Percentiles rank a stretch among this genome's conserved stretches.
phyloP scores from a whole-genome alignment of 2,329 filamentous ascomycete species.

The Botrytis medusae region DNA sequence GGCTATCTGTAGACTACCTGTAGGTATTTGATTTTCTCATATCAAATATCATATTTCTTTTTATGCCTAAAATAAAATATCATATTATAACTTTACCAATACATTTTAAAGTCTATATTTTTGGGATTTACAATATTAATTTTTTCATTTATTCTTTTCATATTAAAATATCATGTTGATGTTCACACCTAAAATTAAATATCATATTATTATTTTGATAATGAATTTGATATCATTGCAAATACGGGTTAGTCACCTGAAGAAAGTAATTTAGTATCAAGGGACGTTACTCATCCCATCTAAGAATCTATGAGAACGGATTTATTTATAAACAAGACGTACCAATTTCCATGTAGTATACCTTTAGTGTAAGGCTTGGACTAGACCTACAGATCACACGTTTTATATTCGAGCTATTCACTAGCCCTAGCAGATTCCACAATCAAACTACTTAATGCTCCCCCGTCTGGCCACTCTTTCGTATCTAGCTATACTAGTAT shows the following conservation, averaged over 20 bases:
- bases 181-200: too few relatives aligned
- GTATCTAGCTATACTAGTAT: neutral
- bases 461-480: neutral
- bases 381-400: neutral
- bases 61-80: too few relatives aligned
- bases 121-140: too few relatives aligned
- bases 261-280: neutral
- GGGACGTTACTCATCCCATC: neutral
- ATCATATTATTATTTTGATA: too few relatives aligned
- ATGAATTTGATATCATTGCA: neutral
- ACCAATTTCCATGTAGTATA: neutral
- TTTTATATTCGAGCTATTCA: neutral
- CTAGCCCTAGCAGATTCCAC: neutral
- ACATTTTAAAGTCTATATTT: too few relatives aligned
- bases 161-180: too few relatives aligned
- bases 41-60: too few relatives aligned
- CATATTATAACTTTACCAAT: too few relatives aligned
- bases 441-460: neutral
- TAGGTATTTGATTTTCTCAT: too few relatives aligned
- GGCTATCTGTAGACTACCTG: too few relatives aligned
- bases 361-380: neutral
- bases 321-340: neutral
- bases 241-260: fast-evolving
- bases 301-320: neutral
- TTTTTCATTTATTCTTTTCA: too few relatives aligned